phyloP scores from a whole-genome alignment of 371 early-diverging fungal genomes.

The Catenaria anguillulae region DNA sequence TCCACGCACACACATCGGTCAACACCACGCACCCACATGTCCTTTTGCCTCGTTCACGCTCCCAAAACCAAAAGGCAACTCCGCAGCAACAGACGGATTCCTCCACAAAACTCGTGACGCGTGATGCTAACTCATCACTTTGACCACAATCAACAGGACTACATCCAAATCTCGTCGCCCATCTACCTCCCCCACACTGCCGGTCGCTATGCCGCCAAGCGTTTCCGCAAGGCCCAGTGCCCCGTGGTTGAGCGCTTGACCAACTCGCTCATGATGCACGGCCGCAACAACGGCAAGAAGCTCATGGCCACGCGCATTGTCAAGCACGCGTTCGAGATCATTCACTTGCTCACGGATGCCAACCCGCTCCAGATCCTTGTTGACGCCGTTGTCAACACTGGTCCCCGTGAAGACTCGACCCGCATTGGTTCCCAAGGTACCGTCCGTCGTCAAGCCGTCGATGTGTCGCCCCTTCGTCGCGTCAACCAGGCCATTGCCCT shows the following conservation, averaged over 20 bases:
- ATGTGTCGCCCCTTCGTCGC: conserved; percentile 98
- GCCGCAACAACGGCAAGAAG: conserved; percentile 99
- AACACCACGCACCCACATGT: too few species aligned
- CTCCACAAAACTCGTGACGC: not conserved
- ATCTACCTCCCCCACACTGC: conserved; percentile 97
- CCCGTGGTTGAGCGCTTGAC: conserved; percentile 99
- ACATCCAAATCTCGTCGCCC: conserved; percentile 83
- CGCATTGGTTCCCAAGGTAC: conserved; percentile 99
- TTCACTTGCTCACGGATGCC: conserved; percentile 94
- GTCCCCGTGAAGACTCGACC: conserved; percentile 99
- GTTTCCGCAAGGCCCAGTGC: conserved; percentile 98
- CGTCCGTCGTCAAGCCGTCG: conserved; percentile 99
- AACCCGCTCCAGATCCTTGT: conserved; percentile 99
- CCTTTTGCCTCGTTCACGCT: too few species aligned
- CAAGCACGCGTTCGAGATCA: conserved; percentile 99
- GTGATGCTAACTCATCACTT: not conserved
- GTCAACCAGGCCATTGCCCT: conserved; percentile 96
- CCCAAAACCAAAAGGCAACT: not conserved
- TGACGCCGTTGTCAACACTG: conserved; percentile 99
- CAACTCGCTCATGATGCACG: conserved; percentile 99
- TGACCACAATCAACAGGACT: conserved; percentile 46
- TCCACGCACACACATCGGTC: too few species aligned
- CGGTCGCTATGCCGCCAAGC: conserved; percentile 92
- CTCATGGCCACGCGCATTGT: conserved; percentile 97
- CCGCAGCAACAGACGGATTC: too few species aligned